phyloP scores from a whole-genome alignment of 2,329 filamentous ascomycete species.

The Fusarium chaquense region DNA sequence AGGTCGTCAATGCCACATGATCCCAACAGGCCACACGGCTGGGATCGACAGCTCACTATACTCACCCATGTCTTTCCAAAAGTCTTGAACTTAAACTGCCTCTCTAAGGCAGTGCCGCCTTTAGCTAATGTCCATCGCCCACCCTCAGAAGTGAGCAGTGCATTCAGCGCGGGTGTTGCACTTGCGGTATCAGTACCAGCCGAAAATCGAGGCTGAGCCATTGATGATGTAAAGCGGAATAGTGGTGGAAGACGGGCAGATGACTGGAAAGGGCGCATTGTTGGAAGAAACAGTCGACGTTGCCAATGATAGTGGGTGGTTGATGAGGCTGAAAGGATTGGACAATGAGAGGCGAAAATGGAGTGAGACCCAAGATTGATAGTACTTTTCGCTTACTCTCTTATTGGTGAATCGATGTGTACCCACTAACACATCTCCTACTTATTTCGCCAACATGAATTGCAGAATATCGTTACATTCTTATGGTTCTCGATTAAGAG shows the following conservation, averaged over 20 bases:
- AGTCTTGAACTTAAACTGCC: conserved; percentile 72
- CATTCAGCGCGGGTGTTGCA: conserved; percentile 52
- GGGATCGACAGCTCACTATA: conserved; percentile 16
- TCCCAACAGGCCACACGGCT: not conserved
- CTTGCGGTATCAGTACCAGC: conserved; percentile 58
- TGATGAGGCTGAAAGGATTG: conserved; percentile 26
- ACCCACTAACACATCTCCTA: conserved; percentile 12
- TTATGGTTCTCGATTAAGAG: not conserved
- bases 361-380: conserved; percentile 23
- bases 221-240: conserved; percentile 36
- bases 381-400: conserved; percentile 7
- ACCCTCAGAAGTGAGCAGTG: conserved; percentile 57
- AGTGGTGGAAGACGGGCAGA: conserved; percentile 22
- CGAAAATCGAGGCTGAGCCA: conserved; percentile 57
- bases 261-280: conserved; percentile 33
- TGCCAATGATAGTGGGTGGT: conserved; percentile 6
- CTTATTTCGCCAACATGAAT: not conserved
- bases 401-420: not conserved
- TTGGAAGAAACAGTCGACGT: conserved; percentile 1
- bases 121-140: conserved; percentile 64
- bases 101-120: conserved; percentile 67
- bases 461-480: not conserved
- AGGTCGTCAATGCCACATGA: not conserved
- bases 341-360: conserved; percentile 25
- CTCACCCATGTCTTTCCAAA: conserved; percentile 75